Evolutionary conservation across 306 rosid species (phyloP), one percentile per base, ranked within the genome.

Genomic region (Cicer bijugum): DNA sequence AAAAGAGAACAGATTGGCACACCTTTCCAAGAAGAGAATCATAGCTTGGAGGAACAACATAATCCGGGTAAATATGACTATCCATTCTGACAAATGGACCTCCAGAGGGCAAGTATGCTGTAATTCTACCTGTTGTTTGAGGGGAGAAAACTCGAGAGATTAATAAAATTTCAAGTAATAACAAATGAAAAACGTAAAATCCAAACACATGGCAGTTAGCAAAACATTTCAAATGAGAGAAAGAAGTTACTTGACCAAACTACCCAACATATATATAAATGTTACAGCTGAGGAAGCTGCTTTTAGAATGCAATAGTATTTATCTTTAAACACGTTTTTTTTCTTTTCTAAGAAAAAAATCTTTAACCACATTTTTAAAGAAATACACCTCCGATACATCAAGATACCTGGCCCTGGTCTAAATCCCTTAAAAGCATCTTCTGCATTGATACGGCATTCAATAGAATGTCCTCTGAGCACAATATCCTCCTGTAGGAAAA

Each of bases 81-180:
- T 94, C 99, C 99, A 94, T 94, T 85, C 99, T 87, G 52, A 94
- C 99, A 86, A 94, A 94, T 69, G 99, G 99, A 19, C 99, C 99
- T 71, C 99, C 97, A 57, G 99, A 85, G 6, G 99, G 99, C 85
- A 94, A 75, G 85, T 94, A 91, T 42, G 97, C 88, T 59, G 97
- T 91, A 81, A 94, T 94, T 87, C 91, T 94, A 77, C 99, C 99
- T 94, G 92, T 82, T 52, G 75, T 76, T 78, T 44, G 79, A 75
- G 70, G 61, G 39, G 64, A 59, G 52, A 52, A 82, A 70, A 37
- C 50, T 17, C n/a, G 45, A 50, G 52, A 58, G 38, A 63, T 58
- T 43, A 39, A 62, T 8, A 52, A 35, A 38, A 9, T 6, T 62
- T 67, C 14, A 71, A 64, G 47, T 5, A 16, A 71, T 58, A 47